phyloP scores from a whole-genome alignment of 495 filamentous ascomycete species.

The Cercophora samala region DNA sequence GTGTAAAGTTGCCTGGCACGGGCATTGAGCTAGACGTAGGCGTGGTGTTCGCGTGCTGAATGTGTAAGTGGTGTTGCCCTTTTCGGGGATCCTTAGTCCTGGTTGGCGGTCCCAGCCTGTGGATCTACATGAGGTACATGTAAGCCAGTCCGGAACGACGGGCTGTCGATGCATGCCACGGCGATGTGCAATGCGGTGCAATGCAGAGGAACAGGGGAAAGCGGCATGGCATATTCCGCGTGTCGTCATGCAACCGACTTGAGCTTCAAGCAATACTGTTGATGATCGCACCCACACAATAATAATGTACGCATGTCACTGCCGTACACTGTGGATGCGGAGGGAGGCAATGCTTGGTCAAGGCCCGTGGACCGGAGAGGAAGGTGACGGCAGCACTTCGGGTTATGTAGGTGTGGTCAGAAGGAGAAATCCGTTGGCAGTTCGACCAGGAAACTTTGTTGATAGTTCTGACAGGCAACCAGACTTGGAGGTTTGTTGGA shows the following conservation, averaged over 20 bases:
- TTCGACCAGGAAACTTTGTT: not conserved
- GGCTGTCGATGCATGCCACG: not conserved
- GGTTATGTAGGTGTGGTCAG: not conserved
- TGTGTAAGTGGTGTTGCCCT: not conserved
- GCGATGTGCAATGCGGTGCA: constrained; percentile 1
- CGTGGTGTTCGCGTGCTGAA: too few relatives aligned
- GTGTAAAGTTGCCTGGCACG: too few relatives aligned
- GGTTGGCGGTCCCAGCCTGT: not conserved
- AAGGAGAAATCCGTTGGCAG: not conserved
- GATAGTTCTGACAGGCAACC: not conserved
- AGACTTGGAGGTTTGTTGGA: not conserved
- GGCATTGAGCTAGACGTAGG: too few relatives aligned
- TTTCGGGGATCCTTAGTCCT: not conserved
- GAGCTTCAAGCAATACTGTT: not conserved
- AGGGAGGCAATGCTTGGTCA: not conserved
- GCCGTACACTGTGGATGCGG: not conserved
- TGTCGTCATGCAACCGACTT: not conserved
- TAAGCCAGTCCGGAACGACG: not conserved
- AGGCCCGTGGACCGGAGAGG: constrained; percentile 20
- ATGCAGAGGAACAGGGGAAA: not conserved
- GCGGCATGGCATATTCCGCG: not conserved
- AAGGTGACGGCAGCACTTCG: constrained; percentile 18
- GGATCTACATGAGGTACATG: not conserved
- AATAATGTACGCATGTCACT: not conserved
- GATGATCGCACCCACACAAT: too few relatives aligned